Evolutionary conservation across 2,329 filamentous ascomycete genomes (phyloP).

Genomic region (Colletotrichum tropicale): DNA sequence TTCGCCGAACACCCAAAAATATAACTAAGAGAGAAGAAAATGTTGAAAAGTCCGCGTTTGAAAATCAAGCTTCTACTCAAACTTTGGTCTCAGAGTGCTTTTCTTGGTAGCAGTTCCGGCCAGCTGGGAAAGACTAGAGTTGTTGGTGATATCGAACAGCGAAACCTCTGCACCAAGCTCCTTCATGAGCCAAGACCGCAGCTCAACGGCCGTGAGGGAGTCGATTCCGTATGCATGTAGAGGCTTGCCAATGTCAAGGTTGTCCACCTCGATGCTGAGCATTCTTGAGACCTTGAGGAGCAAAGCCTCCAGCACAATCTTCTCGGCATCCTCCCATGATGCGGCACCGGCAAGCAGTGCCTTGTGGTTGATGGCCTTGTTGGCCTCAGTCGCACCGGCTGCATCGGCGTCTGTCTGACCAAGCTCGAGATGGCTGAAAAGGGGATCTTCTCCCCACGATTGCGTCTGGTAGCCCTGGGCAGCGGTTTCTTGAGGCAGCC

Average conservation of each 20-base stretch:
- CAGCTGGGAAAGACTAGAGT: conserved; percentile 26
- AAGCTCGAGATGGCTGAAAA: conserved; percentile 25
- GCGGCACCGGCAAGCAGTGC: conserved; percentile 23
- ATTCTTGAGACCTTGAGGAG: conserved; percentile 26
- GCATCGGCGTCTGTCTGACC: background rate
- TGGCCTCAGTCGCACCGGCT: background rate
- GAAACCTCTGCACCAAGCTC: conserved; percentile 47
- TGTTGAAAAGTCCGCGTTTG: background rate
- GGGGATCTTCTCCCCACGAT: conserved; percentile 25
- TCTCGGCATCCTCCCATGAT: conserved; percentile 24
- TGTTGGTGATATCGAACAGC: conserved; percentile 48
- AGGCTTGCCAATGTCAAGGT: conserved; percentile 25
- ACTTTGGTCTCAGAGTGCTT: conserved; percentile 23
- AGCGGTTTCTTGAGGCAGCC: conserved; percentile 25
- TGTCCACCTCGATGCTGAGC: conserved; percentile 16
- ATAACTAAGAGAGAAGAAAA: background rate
- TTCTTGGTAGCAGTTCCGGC: conserved; percentile 25
- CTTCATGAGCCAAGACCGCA: conserved; percentile 52
- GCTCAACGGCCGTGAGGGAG: conserved; percentile 33
- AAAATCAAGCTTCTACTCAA: background rate
- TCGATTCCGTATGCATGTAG: conserved; percentile 28
- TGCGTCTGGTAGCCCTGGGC: conserved; percentile 24
- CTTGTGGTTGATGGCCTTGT: conserved; percentile 16
- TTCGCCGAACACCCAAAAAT: background rate
- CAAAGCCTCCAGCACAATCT: conserved; percentile 27